Evolutionary conservation across 2,329 filamentous ascomycete species (phyloP).

Genomic region (Paradendryphiella salina): DNA sequence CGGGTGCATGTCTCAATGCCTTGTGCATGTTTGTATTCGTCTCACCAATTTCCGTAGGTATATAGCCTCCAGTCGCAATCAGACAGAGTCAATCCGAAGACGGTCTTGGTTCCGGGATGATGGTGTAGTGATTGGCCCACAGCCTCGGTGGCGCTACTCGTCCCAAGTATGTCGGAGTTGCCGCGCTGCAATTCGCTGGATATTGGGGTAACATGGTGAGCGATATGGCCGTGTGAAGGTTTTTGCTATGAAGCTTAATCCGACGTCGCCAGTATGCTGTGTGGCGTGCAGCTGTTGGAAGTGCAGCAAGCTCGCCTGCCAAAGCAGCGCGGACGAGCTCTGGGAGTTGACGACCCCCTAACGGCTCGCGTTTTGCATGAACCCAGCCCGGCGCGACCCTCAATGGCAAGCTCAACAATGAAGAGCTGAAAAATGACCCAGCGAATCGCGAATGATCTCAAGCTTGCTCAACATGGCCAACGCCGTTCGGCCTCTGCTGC

Average conservation of each 20-base stretch:
- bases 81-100: neutral
- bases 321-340: conserved; percentile 30
- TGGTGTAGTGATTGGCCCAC: conserved; percentile 20
- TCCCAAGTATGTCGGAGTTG: conserved; percentile 18
- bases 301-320: conserved; percentile 23
- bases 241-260: conserved; percentile 23
- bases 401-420: conserved; percentile 35
- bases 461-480: conserved; percentile 32
- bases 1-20: too few relatives aligned
- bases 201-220: conserved; percentile 5
- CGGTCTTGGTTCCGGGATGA: neutral
- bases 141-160: conserved; percentile 23
- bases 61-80: neutral
- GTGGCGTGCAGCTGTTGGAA: conserved; percentile 6
- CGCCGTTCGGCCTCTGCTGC: conserved; percentile 32
- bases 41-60: too few relatives aligned
- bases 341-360: conserved; percentile 32
- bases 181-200: conserved; percentile 25
- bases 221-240: conserved; percentile 10
- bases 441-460: conserved; percentile 24
- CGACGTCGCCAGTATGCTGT: conserved; percentile 16
- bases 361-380: conserved; percentile 34
- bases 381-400: conserved; percentile 33
- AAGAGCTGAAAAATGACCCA: conserved; percentile 35
- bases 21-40: too few relatives aligned